Evolutionary conservation across 2,329 filamentous ascomycete species (phyloP).

Genomic region (Stagonosporopsis tanaceti): DNA sequence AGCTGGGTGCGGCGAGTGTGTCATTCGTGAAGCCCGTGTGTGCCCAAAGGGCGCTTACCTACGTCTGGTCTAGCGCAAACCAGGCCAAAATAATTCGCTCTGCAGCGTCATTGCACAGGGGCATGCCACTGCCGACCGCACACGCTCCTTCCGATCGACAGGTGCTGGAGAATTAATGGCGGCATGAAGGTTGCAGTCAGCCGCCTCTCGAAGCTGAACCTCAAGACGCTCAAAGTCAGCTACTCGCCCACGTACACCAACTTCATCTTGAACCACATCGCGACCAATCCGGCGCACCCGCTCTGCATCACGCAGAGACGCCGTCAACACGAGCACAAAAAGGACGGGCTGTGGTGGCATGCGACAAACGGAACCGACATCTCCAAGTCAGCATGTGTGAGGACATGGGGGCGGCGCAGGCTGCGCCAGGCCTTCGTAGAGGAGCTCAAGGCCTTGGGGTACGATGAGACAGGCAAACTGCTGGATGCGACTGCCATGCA

Average conservation of each 20-base stretch:
- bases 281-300: conserved; percentile 36
- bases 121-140: not conserved
- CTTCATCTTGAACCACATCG: conserved; percentile 34
- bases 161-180: not conserved
- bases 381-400: conserved; percentile 43
- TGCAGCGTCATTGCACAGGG: conserved; percentile 10
- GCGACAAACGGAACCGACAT: conserved; percentile 31
- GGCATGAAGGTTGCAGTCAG: conserved; percentile 27
- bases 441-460: conserved; percentile 37
- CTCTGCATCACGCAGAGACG: conserved; percentile 34
- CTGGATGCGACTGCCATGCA: conserved; percentile 15
- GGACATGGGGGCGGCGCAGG: conserved; percentile 42
- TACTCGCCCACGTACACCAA: conserved; percentile 36
- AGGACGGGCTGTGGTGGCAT: conserved; percentile 46
- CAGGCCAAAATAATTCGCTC: not conserved
- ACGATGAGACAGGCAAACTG: conserved; percentile 38
- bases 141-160: not conserved
- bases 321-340: conserved; percentile 24
- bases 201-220: conserved; percentile 24
- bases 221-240: conserved; percentile 29
- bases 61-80: not conserved
- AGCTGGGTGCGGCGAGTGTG: conserved; percentile 14
- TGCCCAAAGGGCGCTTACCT: conserved; percentile 4
- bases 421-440: conserved; percentile 43
- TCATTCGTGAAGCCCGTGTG: conserved; percentile 9